These are phyloP conservation scores for Trichoderma guizhouense DNA, from an alignment of 2,329 filamentous ascomycete genomes.

Conservation along the genomic window DNA sequence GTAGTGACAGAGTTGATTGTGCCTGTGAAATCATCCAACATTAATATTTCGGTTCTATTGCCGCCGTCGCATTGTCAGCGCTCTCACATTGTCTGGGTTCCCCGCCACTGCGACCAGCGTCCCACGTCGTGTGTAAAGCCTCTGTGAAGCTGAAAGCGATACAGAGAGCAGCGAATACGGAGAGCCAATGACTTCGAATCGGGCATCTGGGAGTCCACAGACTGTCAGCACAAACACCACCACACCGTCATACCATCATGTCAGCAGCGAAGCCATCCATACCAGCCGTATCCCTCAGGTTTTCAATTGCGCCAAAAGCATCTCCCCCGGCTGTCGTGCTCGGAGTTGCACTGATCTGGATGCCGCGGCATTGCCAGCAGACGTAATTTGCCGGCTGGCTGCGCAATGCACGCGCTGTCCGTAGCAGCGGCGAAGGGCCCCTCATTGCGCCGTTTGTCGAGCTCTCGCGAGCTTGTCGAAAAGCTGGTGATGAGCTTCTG, in stretches of 20 bases:
- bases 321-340: constrained; percentile 51
- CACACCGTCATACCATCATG: neutral
- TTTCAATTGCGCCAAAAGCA: constrained; percentile 51
- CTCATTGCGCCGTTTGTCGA: constrained; percentile 36
- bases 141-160: constrained; percentile 86
- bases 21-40: constrained; percentile 49
- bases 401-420: constrained; percentile 34
- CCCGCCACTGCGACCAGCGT: constrained; percentile 88
- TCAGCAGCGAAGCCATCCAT: constrained; percentile 26
- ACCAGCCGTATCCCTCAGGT: constrained; percentile 51
- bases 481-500: neutral
- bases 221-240: neutral
- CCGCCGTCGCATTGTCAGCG: neutral
- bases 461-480: constrained; percentile 4
- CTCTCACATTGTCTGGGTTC: constrained; percentile 76
- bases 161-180: constrained; percentile 94
- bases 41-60: neutral
- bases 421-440: constrained; percentile 40
- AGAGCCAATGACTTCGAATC: constrained; percentile 88
- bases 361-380: constrained; percentile 55
- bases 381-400: constrained; percentile 36
- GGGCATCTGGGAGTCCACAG: constrained; percentile 66
- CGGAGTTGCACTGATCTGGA: constrained; percentile 62
- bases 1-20: constrained; percentile 81
- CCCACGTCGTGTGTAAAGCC: constrained; percentile 86